These are phyloP conservation scores for Cupressus sempervirens DNA, from an alignment of 75 land plant genomes.

Conservation along the genomic window DNA sequence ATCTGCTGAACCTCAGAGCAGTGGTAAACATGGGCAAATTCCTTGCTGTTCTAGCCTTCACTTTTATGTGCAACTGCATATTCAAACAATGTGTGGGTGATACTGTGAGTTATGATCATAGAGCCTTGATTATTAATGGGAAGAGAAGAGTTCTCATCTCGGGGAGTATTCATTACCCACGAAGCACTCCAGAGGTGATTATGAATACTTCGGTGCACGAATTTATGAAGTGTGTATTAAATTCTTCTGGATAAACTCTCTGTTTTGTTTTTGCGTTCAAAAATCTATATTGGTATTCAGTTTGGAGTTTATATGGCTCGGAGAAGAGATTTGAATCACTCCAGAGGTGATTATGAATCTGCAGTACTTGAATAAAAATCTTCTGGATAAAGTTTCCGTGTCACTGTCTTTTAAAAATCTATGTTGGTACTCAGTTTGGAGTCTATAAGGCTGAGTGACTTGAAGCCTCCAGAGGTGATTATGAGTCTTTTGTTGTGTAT, in stretches of 20 bases:
- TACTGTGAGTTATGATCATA: conserved; percentile 17
- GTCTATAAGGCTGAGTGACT: too few species aligned
- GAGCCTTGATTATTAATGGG: conserved; percentile 27
- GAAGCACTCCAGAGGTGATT: conserved; percentile 9
- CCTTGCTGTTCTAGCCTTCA: neutral
- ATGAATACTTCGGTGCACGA: neutral
- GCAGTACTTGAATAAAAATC: too few species aligned
- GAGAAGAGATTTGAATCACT: neutral
- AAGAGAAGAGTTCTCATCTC: conserved; percentile 30
- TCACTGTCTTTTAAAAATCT: too few species aligned
- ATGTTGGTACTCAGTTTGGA: too few species aligned
- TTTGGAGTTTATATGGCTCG: neutral
- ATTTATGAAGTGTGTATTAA: neutral
- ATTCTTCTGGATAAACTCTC: neutral
- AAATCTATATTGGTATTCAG: neutral
- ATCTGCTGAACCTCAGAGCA: neutral
- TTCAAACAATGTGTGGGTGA: neutral
- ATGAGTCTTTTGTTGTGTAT: too few species aligned
- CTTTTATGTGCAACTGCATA: neutral
- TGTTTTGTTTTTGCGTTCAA: neutral
- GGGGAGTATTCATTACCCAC: conserved; percentile 36
- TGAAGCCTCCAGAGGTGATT: neutral
- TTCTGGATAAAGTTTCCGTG: too few species aligned
- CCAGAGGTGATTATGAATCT: too few species aligned
- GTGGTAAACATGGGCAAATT: neutral